Base-by-base conservation (phyloP, 441 rosid genomes). In the Dalechampia spathulata region DNA sequence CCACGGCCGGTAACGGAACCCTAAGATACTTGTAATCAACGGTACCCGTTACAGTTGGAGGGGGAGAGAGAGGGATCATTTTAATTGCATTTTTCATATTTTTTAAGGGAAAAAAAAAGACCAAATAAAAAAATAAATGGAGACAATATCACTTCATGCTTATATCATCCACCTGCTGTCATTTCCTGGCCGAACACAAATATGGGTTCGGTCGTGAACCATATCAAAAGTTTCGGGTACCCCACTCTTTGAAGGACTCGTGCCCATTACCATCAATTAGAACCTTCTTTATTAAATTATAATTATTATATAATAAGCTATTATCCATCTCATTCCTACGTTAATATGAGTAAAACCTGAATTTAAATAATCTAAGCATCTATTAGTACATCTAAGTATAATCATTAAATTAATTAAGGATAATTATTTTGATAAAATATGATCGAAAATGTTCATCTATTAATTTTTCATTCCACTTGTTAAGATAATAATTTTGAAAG, bases 191-290 rank as follows among this genome's bases (percentile, higher is more conserved):
- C 78, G 60, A 16, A 57, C 60, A 58, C 39, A 72, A 42, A 66
- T 39, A 60, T 68, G 77, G 69, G 84, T 73, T 77, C 72, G 82
- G 87, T 71, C 79, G n/a, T 59, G 67, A 68, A 66, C 69, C 81
- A 80, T 63, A 54, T 51, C 21, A 67, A 49, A 46, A 55, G 48
- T 56, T 60, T 27, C 25, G 19, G 48, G 48, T 54, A 68, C 55
- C 73, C 72, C 72, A 52, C 65, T 12, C 52, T 0, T 11, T 38
- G 45, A 27, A n/a, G 49, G 57, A 38, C 39, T 56, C 57, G 74
- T 63, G 72, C 63, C 67, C 59, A 58, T 55, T 27, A 68, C 72
- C 72, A 54, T 59, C 40, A 50, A 37, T 49, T 28, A 63, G 70
- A 41, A 58, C 60, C 17, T 56, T 50, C 17, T 44, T 30, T 37